Conservation (phyloP, 1,139 yeast species). For the Geotrichum bryndzae region DNA sequence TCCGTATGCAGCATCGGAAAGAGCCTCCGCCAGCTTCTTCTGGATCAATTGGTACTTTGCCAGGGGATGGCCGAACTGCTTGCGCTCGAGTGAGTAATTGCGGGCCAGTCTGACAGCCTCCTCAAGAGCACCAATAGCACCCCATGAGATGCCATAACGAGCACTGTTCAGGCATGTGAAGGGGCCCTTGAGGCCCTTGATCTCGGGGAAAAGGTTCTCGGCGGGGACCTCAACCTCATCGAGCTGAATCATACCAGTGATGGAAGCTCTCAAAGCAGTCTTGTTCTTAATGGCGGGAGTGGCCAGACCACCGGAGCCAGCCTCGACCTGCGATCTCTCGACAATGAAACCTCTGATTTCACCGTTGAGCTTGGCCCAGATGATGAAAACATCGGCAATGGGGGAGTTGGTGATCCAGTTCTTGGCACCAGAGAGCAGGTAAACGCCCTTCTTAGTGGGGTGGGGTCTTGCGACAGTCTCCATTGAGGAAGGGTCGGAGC, state of each 20-base stretch:
- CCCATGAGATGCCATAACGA: slow-evolving; percentile 43
- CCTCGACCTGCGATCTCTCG: slow-evolving; percentile 34
- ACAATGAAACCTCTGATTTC: slow-evolving; percentile 41
- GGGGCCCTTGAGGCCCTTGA: slow-evolving; percentile 42
- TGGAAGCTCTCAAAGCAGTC: slow-evolving; percentile 40
- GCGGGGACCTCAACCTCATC: slow-evolving; percentile 43
- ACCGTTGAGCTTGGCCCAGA: slow-evolving; percentile 44
- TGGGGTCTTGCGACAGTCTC: slow-evolving; percentile 40
- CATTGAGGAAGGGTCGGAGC: slow-evolving; percentile 44
- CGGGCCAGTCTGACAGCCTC: slow-evolving; percentile 38
- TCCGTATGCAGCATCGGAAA: slow-evolving; percentile 40
- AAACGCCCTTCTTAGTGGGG: slow-evolving; percentile 41
- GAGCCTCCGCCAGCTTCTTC: slow-evolving; percentile 42
- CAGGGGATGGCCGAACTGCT: slow-evolving; percentile 40
- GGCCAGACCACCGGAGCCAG: slow-evolving; percentile 33
- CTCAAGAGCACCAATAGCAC: slow-evolving; percentile 43
- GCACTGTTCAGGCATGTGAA: slow-evolving; percentile 43
- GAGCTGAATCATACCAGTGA: slow-evolving; percentile 43
- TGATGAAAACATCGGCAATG: slow-evolving; percentile 40
- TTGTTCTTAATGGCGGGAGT: slow-evolving; percentile 41
- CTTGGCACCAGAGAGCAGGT: slow-evolving; percentile 40
- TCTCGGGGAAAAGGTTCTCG: slow-evolving; percentile 39
- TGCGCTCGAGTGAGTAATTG: slow-evolving; percentile 38
- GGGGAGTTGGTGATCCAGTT: slow-evolving; percentile 46
- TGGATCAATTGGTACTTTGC: slow-evolving; percentile 41